Base-by-base conservation (phyloP, 2,329 filamentous ascomycete species). In the Orbilia javanica region DNA sequence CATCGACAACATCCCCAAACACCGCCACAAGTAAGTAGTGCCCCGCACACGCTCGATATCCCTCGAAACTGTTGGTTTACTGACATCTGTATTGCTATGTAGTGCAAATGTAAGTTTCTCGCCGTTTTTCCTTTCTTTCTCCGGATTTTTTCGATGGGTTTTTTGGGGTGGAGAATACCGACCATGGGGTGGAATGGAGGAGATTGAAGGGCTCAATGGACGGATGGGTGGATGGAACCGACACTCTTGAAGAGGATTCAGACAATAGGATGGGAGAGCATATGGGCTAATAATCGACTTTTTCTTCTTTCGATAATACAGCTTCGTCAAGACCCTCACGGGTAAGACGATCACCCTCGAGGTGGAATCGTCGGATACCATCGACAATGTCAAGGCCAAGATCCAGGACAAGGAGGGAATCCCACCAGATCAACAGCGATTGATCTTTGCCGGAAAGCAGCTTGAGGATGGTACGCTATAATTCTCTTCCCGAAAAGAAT, bases 321-420 rank as follows among this genome's bases (percentile, higher is more conserved):
- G 93, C 91, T 98, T 98, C 92, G 95, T 98, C 89, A 98, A 97
- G 92, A 97, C 95, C 90, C 93, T 97, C 85, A 97, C 95, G 90
- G 95, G 96, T 88, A 98, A 98, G 93, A 98, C 95, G 87, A 97
- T 98, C 90, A 98, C 96, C 88, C 92, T 97, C 84, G 95, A 98
- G 92, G 94, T 97, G 86, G 95, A 97, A 91, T 97, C 94, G 85
- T 93, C 91, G 85, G 95, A 98, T 88, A 97, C 95, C 84, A 98
- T 98, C 89, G 95, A 98, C 91, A 98, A 97, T 91, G 95, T 98
- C 88, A 98, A 98, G 92, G 92, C 91, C 89, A 97, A 97, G 92
- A 97, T 98, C 87, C 95, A 97, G 89, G 94, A 97, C 88, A 97
- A 97, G 92, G 95, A 97, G 89, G 95, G 95, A 84, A 97, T 97